phyloP scores from a whole-genome alignment of 306 rosid genomes.

The Prunus salicina region DNA sequence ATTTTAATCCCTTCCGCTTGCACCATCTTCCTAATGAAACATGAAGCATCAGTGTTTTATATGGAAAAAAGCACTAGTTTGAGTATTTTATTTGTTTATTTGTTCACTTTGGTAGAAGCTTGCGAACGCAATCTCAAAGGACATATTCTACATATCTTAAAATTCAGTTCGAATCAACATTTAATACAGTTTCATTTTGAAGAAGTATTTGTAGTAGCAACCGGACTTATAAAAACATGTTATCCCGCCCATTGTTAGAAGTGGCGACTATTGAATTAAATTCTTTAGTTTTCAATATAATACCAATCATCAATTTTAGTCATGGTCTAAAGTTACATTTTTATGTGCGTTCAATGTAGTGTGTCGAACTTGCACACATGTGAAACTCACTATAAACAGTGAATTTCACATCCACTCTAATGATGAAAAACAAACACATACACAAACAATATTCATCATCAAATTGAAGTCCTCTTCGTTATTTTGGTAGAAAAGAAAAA shows the following conservation, averaged over 20 bases:
- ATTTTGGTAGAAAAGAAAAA: neutral
- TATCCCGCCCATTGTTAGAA: no score
- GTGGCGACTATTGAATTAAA: neutral
- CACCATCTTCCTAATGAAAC: constrained; percentile 43
- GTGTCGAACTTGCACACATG: neutral
- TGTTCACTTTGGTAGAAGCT: neutral
- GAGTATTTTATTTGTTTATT: neutral
- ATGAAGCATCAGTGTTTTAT: constrained; percentile 7
- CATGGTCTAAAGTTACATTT: neutral
- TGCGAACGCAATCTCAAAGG: neutral
- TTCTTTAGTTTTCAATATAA: neutral
- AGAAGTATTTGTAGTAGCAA: no score
- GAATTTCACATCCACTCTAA: neutral
- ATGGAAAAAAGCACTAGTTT: neutral
- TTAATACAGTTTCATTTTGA: no score
- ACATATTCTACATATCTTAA: neutral
- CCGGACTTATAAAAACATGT: no score
- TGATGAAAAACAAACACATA: no score
- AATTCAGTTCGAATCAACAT: no score
- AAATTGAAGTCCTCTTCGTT: neutral
- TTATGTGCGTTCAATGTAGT: no score
- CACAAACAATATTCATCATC: no score
- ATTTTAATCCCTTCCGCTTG: constrained; percentile 35
- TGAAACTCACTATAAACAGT: neutral
- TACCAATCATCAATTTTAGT: neutral